Conservation (phyloP, 306 rosid genomes). For the Vicia villosa region DNA sequence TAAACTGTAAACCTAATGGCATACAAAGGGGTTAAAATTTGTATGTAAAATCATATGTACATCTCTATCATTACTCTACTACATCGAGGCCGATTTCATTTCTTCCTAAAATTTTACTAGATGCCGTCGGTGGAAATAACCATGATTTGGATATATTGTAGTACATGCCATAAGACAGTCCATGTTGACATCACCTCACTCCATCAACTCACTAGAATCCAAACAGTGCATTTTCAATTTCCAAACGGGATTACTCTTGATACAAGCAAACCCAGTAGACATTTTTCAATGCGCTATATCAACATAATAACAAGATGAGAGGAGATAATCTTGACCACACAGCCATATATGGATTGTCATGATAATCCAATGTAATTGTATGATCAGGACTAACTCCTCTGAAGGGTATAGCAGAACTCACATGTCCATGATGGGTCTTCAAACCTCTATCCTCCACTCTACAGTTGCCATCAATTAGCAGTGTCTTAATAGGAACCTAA, state of each 20-base stretch:
- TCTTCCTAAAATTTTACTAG: constrained; percentile 1
- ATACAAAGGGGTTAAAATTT: not conserved
- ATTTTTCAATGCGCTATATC: not conserved
- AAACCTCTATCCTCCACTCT: constrained; percentile 99
- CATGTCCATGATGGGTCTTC: constrained; percentile 98
- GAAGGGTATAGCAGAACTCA: constrained; percentile 51
- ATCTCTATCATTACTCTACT: constrained; percentile 15
- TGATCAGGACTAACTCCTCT: constrained; percentile 20
- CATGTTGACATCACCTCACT: constrained; percentile 30
- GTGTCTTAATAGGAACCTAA: constrained; percentile 91
- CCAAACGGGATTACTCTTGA: constrained; percentile 26
- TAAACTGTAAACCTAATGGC: constrained; percentile 14
- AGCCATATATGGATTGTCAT: constrained; percentile 4
- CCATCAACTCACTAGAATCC: constrained; percentile 18
- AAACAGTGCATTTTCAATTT: not conserved
- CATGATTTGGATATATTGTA: constrained; percentile 11
- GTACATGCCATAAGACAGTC: constrained; percentile 22
- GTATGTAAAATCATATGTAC: not conserved
- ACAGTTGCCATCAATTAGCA: constrained; percentile 94
- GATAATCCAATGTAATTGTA: constrained; percentile 2
- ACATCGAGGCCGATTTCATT: not conserved
- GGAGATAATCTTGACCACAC: constrained; percentile 7
- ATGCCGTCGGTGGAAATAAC: constrained; percentile 26
- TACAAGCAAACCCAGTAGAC: constrained; percentile 7
- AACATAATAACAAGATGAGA: constrained; percentile 6